Conservation (phyloP, 2,329 filamentous ascomycete genomes). For the Botrytis deweyae region DNA sequence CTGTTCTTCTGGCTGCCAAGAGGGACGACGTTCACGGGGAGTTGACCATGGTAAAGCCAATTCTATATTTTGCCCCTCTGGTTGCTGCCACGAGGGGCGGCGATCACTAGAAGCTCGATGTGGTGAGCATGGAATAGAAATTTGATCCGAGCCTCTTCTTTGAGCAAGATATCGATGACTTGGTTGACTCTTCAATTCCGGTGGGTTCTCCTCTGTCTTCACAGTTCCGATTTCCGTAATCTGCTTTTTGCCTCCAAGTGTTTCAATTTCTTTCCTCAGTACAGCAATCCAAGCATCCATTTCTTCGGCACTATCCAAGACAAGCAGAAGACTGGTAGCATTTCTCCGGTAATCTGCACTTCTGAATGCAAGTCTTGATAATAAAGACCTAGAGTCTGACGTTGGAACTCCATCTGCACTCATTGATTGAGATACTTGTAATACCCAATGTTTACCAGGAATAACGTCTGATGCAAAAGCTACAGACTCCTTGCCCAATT, state of each 20-base stretch:
- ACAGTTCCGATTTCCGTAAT: conserved; percentile 59
- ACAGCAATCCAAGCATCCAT: conserved; percentile 75
- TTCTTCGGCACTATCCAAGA: conserved; percentile 69
- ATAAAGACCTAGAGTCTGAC: conserved; percentile 57
- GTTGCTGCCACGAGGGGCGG: conserved; percentile 24
- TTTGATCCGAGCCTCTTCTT: conserved; percentile 29
- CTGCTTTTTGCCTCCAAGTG: conserved; percentile 64
- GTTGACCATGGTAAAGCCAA: conserved; percentile 15
- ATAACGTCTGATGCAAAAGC: conserved; percentile 80
- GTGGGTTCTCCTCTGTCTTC: conserved; percentile 44
- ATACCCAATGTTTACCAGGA: conserved; percentile 75
- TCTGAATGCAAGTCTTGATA: conserved; percentile 64
- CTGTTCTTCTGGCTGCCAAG: conserved; percentile 17
- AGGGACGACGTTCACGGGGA: not conserved
- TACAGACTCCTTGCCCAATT: conserved; percentile 70
- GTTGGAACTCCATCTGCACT: conserved; percentile 55
- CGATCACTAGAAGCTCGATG: conserved; percentile 24
- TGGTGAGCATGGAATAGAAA: conserved; percentile 30
- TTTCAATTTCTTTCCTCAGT: conserved; percentile 68
- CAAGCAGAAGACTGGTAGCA: conserved; percentile 65
- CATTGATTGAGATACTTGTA: conserved; percentile 69
- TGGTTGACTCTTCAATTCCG: conserved; percentile 34
- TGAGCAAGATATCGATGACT: conserved; percentile 35
- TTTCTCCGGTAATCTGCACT: conserved; percentile 53
- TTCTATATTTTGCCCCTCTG: not conserved